These are phyloP conservation scores for Ascoidea asiatica DNA, from an alignment of 805 yeast genomes.

Conservation along the genomic window DNA sequence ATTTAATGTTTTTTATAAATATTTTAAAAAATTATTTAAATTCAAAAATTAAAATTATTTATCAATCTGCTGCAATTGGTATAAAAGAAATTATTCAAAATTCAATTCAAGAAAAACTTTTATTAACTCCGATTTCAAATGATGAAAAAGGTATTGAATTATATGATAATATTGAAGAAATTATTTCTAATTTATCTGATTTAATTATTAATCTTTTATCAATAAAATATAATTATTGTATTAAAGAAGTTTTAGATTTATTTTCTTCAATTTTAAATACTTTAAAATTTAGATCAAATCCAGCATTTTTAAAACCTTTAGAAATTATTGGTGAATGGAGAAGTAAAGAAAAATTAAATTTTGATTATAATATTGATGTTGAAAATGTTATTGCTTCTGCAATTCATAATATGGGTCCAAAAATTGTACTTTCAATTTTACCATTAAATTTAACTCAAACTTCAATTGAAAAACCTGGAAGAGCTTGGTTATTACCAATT, in stretches of 20 bases:
- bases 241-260: constrained; percentile 60
- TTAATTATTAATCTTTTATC: constrained; percentile 47
- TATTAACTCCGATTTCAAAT: constrained; percentile 35
- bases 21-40: constrained; percentile 50
- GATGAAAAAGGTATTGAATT: constrained; percentile 26
- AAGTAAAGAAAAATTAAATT: constrained; percentile 41
- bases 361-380: constrained; percentile 57
- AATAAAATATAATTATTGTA: constrained; percentile 64
- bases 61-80: constrained; percentile 75
- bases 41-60: constrained; percentile 52
- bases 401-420: constrained; percentile 76
- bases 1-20: constrained; percentile 42
- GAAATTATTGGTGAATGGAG: constrained; percentile 78
- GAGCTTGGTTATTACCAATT: constrained; percentile 92
- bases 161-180: constrained; percentile 42
- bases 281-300: constrained; percentile 52
- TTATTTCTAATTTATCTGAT: constrained; percentile 37
- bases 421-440: constrained; percentile 52
- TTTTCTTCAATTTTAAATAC: constrained; percentile 48
- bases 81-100: constrained; percentile 65
- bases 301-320: constrained; percentile 54
- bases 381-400: constrained; percentile 75
- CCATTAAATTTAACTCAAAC: constrained; percentile 69
- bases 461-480: constrained; percentile 44
- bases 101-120: constrained; percentile 43